Evolutionary conservation across 1,284 basidiomycete species (phyloP).

Genomic region (Tilletia walkeri): DNA sequence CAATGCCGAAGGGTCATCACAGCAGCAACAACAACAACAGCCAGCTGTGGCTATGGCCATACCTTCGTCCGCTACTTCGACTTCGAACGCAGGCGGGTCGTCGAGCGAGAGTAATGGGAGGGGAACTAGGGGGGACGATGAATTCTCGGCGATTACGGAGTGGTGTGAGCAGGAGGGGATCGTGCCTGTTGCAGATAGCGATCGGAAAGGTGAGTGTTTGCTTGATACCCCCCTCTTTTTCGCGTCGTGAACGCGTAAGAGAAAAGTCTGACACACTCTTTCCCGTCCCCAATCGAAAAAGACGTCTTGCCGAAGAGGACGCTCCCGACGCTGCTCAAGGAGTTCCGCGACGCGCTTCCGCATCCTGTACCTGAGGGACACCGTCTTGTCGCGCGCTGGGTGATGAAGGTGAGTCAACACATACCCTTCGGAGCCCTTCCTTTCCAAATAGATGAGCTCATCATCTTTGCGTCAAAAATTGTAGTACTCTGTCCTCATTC

Average conservation of each 20-base stretch:
- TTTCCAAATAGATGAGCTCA: too few relatives aligned
- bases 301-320: slow-evolving; percentile 38
- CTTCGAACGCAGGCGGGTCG: background rate
- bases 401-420: slow-evolving; percentile 22
- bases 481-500: slow-evolving; percentile 45
- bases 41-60: slow-evolving; percentile 27
- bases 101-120: slow-evolving; percentile 1
- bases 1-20: too few relatives aligned
- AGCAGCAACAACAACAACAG: slow-evolving; percentile 7
- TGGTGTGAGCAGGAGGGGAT: slow-evolving; percentile 40
- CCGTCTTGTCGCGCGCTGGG: slow-evolving; percentile 34
- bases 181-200: slow-evolving; percentile 35
- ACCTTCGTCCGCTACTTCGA: slow-evolving; percentile 23
- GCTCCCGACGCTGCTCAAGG: slow-evolving; percentile 35
- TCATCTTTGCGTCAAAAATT: too few relatives aligned
- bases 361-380: slow-evolving; percentile 20
- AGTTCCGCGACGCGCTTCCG: slow-evolving; percentile 37
- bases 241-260: too few relatives aligned
- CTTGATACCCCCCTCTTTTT: background rate
- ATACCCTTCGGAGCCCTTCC: background rate
- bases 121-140: slow-evolving; percentile 42
- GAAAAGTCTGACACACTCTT: background rate
- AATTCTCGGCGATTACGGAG: slow-evolving; percentile 29
- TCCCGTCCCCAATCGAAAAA: background rate
- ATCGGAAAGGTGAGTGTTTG: slow-evolving; percentile 30